Base-by-base conservation (phyloP, 2,329 filamentous ascomycete genomes). In the Ophiostoma ips region DNA sequence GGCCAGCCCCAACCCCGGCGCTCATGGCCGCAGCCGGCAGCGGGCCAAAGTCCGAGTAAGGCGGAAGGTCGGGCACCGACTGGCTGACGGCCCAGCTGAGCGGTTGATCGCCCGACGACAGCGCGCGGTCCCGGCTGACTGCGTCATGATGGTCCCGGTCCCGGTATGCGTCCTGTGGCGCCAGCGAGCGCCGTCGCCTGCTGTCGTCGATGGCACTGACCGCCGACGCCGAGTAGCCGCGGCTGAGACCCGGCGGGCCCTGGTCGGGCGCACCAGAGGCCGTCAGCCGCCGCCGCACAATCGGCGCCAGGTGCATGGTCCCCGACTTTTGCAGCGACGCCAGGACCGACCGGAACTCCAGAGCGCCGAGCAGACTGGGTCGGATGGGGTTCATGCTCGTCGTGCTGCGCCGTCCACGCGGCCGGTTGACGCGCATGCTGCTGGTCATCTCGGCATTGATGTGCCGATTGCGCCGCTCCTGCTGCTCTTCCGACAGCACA, bases 301-400 rank as follows among this genome's bases (percentile, higher is more conserved):
- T 80, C 2, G 81, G 76, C 40, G 80, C 76, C 16, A 84, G 75
- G 58, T 81, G 79, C 24, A 85, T 77, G 55, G 87, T 92, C 60
- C 85, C 79, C 50, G 87, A 85, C 56, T 81, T 84, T 59, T 94
- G 82, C 51, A 98, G 68, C 3, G 88, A 88, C n/a, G 86, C 83
- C 43, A 98, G 70, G 3, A 95, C 83, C 2, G 90, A 90, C 58
- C 89, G 78, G 59, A 98, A 98, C 65, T 98, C 92, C 51, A 98
- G 71, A 9, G 87, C 92, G 40, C 92, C 92, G 3, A 98, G 83
- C 44, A 98, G 70, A 69, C 92, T 96, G 1, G 92, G 90, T 40
- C 92, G 77, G 55, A 98, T 95, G 0, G 88, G 84, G 7, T 82
- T 90, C 53, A 89, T 76, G 2, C 87, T 74, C 0, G 84, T 87